Base-by-base conservation (phyloP, 176 grass and related monocot genomes). In the Cymbopogon citratus region DNA sequence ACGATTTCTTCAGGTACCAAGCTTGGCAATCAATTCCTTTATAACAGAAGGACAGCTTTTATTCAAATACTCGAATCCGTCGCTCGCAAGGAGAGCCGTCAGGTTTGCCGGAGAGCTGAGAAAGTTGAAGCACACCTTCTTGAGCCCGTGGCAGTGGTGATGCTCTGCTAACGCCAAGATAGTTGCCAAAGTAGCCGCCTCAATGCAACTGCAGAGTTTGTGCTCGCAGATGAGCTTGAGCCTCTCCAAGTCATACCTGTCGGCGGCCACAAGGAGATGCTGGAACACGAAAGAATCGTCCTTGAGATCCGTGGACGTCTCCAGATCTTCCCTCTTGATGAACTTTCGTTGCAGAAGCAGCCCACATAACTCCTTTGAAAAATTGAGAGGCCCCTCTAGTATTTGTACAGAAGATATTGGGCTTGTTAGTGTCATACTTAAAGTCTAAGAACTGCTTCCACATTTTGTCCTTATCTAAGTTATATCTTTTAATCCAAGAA, bases 211-310 rank as follows among this genome's bases (percentile, higher is more conserved):
- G 66, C 84, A 79, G 14, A 80, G 66, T 16, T 12, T 41, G 21
- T 41, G 34, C 21, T 70, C 67, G 4, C 67, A 43, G 4, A 70
- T 23, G 41, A 73, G 25, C 24, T 73, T 73, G 12, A 73, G 41
- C 25, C 69, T 49, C 24, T 26, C 12, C 21, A 73, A 1, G 33
- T 21, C 31, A 34, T 84, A 89, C 44, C 81, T 77, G 51, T 89
- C 87, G 1, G 87, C 87, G 1, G 81, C 87, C 16, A 74, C 81
- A 34, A 89, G 34, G 59, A 89, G 54, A 60, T 89, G 87, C 18
- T 84, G 87, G 13, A 66, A 29, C 0, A 9, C 3, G 15, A 66
- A 35, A 2, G 63, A 35, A 1, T 66, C 63, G 3, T 66, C 63
- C 63, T 19, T 66, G 15, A 66, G 63, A 1, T 19, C 1, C 18